Evolutionary conservation across 257 asterid species (phyloP).

Genomic region (Solanum neorickii): DNA sequence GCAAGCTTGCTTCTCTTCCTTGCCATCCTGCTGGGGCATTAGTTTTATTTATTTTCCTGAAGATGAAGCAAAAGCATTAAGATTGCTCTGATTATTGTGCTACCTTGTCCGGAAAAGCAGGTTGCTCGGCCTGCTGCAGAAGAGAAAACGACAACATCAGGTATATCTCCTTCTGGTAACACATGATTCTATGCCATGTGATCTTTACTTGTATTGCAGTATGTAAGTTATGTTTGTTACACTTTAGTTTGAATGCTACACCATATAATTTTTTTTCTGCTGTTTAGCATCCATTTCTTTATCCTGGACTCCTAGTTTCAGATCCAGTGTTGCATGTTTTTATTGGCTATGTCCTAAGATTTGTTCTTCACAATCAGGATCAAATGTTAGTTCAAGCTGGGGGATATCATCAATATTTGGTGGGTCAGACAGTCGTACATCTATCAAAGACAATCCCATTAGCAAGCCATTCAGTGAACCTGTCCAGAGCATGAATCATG

Average conservation of each 20-base stretch:
- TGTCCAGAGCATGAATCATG: slow-evolving; percentile 43
- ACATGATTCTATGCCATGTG: not conserved
- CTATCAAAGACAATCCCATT: slow-evolving; percentile 46
- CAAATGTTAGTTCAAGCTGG: slow-evolving; percentile 59
- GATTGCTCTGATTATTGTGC: not conserved
- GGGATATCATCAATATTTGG: slow-evolving; percentile 96
- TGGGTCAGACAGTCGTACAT: slow-evolving; percentile 41
- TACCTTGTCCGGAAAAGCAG: slow-evolving; percentile 17
- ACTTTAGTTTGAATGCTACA: not conserved
- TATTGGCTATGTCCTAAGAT: not conserved
- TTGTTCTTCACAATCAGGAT: slow-evolving; percentile 25
- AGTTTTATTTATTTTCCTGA: not conserved
- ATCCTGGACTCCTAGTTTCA: not conserved
- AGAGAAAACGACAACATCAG: slow-evolving; percentile 50
- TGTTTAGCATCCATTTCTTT: not conserved
- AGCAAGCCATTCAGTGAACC: slow-evolving; percentile 49
- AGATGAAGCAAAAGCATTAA: not conserved
- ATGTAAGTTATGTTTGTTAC: not conserved
- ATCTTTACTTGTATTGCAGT: not conserved
- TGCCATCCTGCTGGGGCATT: not conserved
- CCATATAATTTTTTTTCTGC: not conserved
- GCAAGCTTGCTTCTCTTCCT: not conserved
- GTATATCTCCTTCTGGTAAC: slow-evolving; percentile 24
- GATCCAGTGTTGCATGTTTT: not conserved
- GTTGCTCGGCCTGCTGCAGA: slow-evolving; percentile 51